These are phyloP conservation scores for Apiotrichum mycotoxinovorans DNA, from an alignment of 1,284 basidiomycete species.

Conservation along the genomic window DNA sequence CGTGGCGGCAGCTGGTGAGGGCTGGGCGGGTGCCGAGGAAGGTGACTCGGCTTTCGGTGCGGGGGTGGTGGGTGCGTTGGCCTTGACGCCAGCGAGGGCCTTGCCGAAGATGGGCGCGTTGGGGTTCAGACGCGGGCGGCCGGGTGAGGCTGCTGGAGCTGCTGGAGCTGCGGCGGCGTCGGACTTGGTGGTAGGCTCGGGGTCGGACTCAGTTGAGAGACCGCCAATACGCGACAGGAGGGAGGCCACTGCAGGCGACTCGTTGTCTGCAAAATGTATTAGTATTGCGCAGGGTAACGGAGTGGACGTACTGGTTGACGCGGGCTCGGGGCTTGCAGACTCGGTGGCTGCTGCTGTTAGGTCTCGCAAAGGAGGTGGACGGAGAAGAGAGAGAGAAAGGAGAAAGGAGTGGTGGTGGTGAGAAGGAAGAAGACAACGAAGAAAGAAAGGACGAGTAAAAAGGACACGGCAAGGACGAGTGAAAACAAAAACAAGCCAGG, in stretches of 20 bases:
- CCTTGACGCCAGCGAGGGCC: slow-evolving; percentile 41
- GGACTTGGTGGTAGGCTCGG: no score
- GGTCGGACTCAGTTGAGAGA: slow-evolving; percentile 28
- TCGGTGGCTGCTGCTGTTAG: background rate
- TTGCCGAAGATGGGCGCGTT: slow-evolving; percentile 35
- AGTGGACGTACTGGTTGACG: background rate
- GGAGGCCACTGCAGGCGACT: slow-evolving; percentile 27
- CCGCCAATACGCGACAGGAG: slow-evolving; percentile 40
- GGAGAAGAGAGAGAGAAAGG: background rate
- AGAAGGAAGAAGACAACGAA: background rate
- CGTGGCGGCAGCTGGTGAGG: background rate
- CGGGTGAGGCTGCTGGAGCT: slow-evolving; percentile 3
- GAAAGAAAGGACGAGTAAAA: background rate
- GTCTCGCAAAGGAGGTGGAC: background rate
- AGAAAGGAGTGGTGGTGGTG: no score
- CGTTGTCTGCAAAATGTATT: background rate
- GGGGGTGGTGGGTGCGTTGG: slow-evolving; percentile 10
- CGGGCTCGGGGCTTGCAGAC: background rate
- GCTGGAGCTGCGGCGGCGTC: background rate
- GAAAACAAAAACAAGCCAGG: no score
- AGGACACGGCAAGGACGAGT: no score
- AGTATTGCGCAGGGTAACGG: background rate
- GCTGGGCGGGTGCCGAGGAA: background rate
- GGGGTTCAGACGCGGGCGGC: slow-evolving; percentile 30
- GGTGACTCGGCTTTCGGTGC: background rate